phyloP scores from a whole-genome alignment of 768 basidiomycete species.

The Leucocoprinus leucothites region DNA sequence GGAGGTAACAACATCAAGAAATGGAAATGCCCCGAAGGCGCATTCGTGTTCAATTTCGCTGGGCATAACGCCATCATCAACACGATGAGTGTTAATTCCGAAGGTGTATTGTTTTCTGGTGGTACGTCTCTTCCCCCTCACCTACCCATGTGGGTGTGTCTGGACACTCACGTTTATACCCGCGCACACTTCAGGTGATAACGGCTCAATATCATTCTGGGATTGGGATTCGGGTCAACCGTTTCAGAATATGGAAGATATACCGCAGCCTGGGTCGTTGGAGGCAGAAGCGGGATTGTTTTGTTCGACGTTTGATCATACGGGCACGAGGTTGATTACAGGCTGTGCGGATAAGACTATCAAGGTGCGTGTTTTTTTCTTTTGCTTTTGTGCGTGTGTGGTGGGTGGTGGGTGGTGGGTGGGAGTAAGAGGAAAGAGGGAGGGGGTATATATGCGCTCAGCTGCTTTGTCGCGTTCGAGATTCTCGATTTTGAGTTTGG shows the following conservation, averaged over 20 bases:
- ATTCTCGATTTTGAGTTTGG: too few relatives aligned
- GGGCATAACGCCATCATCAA: constrained; percentile 99
- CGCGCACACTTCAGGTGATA: constrained; percentile 66
- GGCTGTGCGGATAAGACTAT: constrained; percentile 99
- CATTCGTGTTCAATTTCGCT: constrained; percentile 93
- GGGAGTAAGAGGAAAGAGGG: too few relatives aligned
- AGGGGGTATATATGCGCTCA: too few relatives aligned
- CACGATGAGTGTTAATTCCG: constrained; percentile 87
- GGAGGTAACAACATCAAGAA: constrained; percentile 99
- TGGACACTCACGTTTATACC: not conserved
- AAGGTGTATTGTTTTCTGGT: constrained; percentile 97
- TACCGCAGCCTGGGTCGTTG: constrained; percentile 95
- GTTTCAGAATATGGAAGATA: constrained; percentile 91
- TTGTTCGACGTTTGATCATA: constrained; percentile 95
- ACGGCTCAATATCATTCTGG: constrained; percentile 90
- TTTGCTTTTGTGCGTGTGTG: not conserved
- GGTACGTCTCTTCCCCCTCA: constrained; percentile 53
- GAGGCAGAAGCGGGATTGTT: constrained; percentile 97
- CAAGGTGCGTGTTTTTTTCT: constrained; percentile 57
- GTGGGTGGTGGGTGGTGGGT: too few relatives aligned
- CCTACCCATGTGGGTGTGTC: too few relatives aligned
- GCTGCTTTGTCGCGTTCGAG: too few relatives aligned
- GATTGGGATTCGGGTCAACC: constrained; percentile 93
- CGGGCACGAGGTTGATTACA: constrained; percentile 91
- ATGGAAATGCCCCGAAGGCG: constrained; percentile 97